A percentile compares a stretch with the other conserved stretches of the same genome.
Conservation (phyloP, 108 stramenopile species). For the Skeletonema marinoi region DNA sequence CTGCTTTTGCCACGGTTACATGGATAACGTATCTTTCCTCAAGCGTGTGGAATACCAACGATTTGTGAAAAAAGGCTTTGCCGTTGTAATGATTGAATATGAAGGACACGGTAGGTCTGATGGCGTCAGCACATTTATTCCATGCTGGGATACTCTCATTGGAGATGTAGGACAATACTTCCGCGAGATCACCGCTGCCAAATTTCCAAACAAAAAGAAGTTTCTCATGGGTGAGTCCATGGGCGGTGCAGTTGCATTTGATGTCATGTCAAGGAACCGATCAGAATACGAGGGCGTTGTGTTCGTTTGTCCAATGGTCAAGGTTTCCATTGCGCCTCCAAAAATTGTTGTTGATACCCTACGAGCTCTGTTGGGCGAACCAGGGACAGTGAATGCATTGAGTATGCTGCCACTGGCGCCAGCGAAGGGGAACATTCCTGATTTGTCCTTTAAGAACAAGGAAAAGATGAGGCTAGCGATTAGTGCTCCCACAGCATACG, state of each 20-base stretch:
- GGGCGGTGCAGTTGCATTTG: slow-evolving; percentile 72
- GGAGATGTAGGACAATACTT: slow-evolving; percentile 59
- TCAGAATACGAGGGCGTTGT: slow-evolving; percentile 54
- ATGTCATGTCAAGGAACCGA: slow-evolving; percentile 43
- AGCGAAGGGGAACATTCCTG: slow-evolving; percentile 44
- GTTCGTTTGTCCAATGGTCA: slow-evolving; percentile 74
- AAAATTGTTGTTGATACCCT: slow-evolving; percentile 58
- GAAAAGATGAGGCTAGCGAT: slow-evolving; percentile 46
- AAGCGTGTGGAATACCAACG: slow-evolving; percentile 53
- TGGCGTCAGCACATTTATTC: slow-evolving; percentile 53
- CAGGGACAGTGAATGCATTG: slow-evolving; percentile 43
- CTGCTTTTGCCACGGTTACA: slow-evolving; percentile 72
- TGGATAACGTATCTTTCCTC: slow-evolving; percentile 59
- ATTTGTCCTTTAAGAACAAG: slow-evolving; percentile 46
- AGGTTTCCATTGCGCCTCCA: slow-evolving; percentile 66
- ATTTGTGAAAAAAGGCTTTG: slow-evolving; percentile 56
- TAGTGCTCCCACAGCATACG: slow-evolving; percentile 38
- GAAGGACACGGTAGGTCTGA: slow-evolving; percentile 77
- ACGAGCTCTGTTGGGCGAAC: slow-evolving; percentile 42
- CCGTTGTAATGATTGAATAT: slow-evolving; percentile 67
- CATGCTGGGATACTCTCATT: slow-evolving; percentile 48
- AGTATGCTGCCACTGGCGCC: slow-evolving; percentile 52
- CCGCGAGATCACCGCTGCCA: slow-evolving; percentile 16
- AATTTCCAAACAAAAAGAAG: slow-evolving; percentile 45
- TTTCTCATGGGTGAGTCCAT: slow-evolving; percentile 78